Conservation (phyloP, 352 stramenopile genomes). For the Globisporangium spinosum region DNA sequence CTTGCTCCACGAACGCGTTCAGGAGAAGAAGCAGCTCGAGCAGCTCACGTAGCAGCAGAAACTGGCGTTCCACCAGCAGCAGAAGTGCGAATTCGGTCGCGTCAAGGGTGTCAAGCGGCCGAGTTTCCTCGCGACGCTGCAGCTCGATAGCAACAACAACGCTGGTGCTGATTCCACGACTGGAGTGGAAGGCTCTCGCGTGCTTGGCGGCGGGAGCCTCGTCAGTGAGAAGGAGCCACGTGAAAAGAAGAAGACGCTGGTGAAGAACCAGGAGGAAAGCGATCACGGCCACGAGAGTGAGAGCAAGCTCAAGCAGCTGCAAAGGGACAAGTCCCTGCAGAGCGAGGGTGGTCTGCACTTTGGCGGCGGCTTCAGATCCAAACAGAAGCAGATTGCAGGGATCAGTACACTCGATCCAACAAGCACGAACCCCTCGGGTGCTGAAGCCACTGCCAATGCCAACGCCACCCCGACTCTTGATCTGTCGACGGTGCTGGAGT, state of each 20-base stretch:
- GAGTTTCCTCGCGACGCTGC: constrained; percentile 30
- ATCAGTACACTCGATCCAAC: neutral
- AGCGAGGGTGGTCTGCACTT: constrained; percentile 25
- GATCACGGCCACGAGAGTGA: neutral
- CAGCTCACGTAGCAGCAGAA: constrained; percentile 17
- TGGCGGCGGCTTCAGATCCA: constrained; percentile 36
- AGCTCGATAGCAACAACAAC: constrained; percentile 17
- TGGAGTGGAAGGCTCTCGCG: neutral
- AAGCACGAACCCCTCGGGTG: neutral
- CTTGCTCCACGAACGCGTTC: constrained; percentile 14
- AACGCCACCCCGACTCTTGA: neutral
- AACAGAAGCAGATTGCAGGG: neutral
- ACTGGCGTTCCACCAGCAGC: constrained; percentile 20
- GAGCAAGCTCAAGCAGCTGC: constrained; percentile 9
- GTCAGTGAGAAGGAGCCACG: neutral
- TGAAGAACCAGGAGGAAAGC: neutral
- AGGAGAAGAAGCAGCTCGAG: constrained; percentile 16
- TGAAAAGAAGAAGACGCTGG: neutral
- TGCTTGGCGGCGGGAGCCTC: neutral
- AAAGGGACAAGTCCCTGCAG: constrained; percentile 14
- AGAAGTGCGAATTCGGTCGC: constrained; percentile 19
- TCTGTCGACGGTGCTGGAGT: neutral
- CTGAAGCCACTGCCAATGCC: neutral
- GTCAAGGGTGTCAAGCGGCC: constrained; percentile 18
- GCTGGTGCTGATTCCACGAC: neutral